Evolutionary conservation across 805 yeast species (phyloP), one percentile per base, ranked within the genome.

Genomic region (Geotrichum ghanense): DNA sequence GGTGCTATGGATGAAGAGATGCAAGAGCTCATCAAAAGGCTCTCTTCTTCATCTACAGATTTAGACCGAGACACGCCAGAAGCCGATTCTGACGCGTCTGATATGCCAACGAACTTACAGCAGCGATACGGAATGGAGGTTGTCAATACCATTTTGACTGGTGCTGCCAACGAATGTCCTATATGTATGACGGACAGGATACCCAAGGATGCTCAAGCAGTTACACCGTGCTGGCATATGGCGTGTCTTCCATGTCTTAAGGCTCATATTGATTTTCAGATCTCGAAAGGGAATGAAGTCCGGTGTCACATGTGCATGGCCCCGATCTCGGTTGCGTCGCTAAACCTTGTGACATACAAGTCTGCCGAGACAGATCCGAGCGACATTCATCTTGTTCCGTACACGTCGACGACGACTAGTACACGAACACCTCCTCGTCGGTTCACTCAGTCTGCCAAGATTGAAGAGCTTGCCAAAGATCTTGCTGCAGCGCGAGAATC

Each of bases 221-320:
- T 90, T 10, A 77, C 89, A 0, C 79, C 78, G 31, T 90, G 97
- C 65, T 81, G 83, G 23, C 97, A 90, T 62, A 64, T 78, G 41
- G 87, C 80, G 51, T 90, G 97, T 60, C 65, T 79, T 26, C 69
- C 67, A 19, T 90, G 97, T 61, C 56, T 89, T 22, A 53, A 78
- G 48, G 88, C 81, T 45, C 92, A 86, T 60, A 73, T 88, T 49
- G 79, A 77, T 39, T 86, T 78, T 57, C 90, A 84, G 55, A 66
- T 64, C 40, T 53, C 64, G 31, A 69, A 73, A 44, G 66, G 70
- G 0, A 66, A 72, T 25, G 59, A 59, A 1, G 69, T 77, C 0
- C 60, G 73, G 19, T 90, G 97, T 60, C 95, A 94, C 3, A 78
- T 79, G 49, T 90, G 97, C 61, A 71, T 96, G 25, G 62, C 59